Evolutionary conservation across 139 green algal genomes (phyloP), one percentile per base, ranked within the genome.

Genomic region (Deuterostichococcus epilithicus): DNA sequence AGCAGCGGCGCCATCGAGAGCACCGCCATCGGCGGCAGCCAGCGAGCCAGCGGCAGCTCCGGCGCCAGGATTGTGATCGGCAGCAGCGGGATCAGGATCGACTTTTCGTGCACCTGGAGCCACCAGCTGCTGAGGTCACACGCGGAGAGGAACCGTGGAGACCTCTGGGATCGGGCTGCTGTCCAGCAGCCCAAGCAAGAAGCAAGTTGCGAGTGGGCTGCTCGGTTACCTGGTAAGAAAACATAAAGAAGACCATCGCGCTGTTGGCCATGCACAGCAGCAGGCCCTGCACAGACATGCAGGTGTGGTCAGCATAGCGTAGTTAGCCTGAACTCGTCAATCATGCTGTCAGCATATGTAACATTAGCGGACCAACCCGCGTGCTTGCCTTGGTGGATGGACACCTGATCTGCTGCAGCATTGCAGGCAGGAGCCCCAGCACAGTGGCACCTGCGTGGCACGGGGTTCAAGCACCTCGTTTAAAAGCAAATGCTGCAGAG

Each of bases 31-130:
- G 88, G 10, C 1, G 89, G 85, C 26, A 91, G 33, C 84, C 81
- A 95, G 15, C 74, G 37, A 1, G 88, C 83, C n/a, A 93, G 47
- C 18, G 34, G 30, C 72, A 93, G 70, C 2, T 86, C 60, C 0
- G 76, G 47, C 0, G 80, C 87, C 44, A 95, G 80, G 68, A 97
- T 83, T 0, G 84, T 88, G 30, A 95, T 70, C 0, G 96, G 95
- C 69, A 99, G 75, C 52, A 97, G 86, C 15, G 94, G 90, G 72
- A 99, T 81, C 65, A 99, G 79, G 59, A 98, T 94, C 1, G 92
- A 97, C 83, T 99, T 99, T 42, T 99, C 96, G 74, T 99, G 96
- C 28, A 99, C 96, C 91, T 94, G 89, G 25, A 81, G 42, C 42
- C 8, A 52, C 8, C 42, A 52, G 38, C 15, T 52, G 68, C 23